A percentile compares a stretch with the other conserved stretches of the same genome.
These are phyloP conservation scores for Triticum timopheevii DNA, from an alignment of 176 grass and related monocot genomes.

Conservation along the genomic window DNA sequence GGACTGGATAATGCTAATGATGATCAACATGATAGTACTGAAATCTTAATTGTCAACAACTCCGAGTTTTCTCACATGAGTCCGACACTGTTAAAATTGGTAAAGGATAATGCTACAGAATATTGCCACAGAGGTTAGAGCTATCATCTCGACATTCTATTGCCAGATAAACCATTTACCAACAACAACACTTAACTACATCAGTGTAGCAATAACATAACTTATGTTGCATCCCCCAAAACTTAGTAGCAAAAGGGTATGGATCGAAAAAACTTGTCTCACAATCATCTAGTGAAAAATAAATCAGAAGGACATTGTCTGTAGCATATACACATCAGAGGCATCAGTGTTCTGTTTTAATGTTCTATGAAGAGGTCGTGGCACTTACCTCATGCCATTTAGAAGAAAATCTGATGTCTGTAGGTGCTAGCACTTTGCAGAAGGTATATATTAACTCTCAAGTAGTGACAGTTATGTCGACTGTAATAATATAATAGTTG, in stretches of 20 bases:
- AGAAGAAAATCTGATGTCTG: not conserved
- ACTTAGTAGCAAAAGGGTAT: not conserved
- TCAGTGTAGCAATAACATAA: not conserved
- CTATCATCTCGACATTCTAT: not conserved
- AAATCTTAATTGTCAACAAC: not conserved
- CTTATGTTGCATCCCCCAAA: not conserved
- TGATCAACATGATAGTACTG: not conserved
- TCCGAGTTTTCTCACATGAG: conserved; percentile 13
- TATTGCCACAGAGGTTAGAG: not conserved
- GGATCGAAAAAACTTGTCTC: not conserved
- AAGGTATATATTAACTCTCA: not conserved
- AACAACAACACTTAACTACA: not conserved
- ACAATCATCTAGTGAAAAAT: not conserved
- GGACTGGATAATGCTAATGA: not conserved
- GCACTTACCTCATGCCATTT: not conserved
- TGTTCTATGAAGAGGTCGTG: not conserved
- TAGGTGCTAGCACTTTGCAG: not conserved
- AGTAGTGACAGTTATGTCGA: not conserved
- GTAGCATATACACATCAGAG: not conserved
- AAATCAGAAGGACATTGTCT: not conserved
- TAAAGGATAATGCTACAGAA: not conserved
- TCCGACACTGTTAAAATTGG: not conserved
- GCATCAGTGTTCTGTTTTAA: not conserved
- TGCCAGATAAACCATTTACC: not conserved
- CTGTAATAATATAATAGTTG: not conserved